Base-by-base conservation (phyloP, 129 eudicot species). In the Calendula officinalis region DNA sequence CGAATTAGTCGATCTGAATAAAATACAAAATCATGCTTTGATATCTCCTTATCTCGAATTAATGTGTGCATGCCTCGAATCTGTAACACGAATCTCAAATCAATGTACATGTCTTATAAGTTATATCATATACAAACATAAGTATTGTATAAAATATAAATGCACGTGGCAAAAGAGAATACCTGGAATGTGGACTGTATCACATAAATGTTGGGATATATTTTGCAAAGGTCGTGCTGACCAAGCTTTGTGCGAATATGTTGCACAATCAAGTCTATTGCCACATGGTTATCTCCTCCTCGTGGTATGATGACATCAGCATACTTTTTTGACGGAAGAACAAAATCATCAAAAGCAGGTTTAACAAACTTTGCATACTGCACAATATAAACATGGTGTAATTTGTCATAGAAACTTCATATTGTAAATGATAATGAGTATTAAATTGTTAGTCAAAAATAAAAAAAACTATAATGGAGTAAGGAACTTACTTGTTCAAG, bases 221-320 rank as follows among this genome's bases (percentile, higher is more conserved):
- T 83, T 77, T 86, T 90, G 85, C 97, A 90, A 16, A 90, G 30
- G 30, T 22, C 30, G 30, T 22, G 30, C 30, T 22, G 30, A 22
- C 30, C 30, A 22, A 22, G 30, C 80, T 90, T 90, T 68, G 97
- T 91, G 72, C 68, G 94, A 64, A 91, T 82, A 71, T 91, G 97
- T 66, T 91, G 95, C 56, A 91, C 97, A 58, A 91, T 91, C 80
- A 91, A 74, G 81, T 91, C 97, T 63, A 91, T 76, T n/a, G 97
- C 95, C 56, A 91, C 97, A 80, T 86, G 97, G 78, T 91, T 91
- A 62, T 91, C 97, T 56, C 97, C 94, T 48, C 97, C 97, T 27
- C 97, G 83, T 9, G 97, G 97, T 74, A 91, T 91, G 64, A 91
- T 91, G 44, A 84, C 97, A 82, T 91, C 97, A 62, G 94, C 97